Evolutionary conservation across 2,329 filamentous ascomycete species (phyloP), one percentile per base, ranked within the genome.

Genomic region (Parasarocladium wereldwijsianum): DNA sequence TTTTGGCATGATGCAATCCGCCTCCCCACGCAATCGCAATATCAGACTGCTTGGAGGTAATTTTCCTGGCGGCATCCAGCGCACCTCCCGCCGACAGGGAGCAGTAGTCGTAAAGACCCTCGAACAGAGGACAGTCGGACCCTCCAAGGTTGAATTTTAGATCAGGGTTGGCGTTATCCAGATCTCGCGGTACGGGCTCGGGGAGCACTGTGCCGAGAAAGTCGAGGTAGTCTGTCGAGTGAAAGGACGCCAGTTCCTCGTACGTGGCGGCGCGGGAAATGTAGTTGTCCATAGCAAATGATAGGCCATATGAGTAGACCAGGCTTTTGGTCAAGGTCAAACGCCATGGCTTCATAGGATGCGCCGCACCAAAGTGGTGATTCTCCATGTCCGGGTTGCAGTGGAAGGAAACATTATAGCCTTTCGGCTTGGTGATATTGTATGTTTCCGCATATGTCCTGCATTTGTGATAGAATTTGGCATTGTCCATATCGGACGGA

Each of bases 261-360:
- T 80, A 83, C 3, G 79, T 87, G 17, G 90, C 90, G 9, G 78
- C 70, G 16, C 86, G 73, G 15, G 87, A 72, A 30, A 84, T 69
- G 55, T 92, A 94, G 40, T 87, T 78, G 55, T 96, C 85, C 90
- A 98, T 96, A 38, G 84, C 85, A 45, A 87, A 81, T 44, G 92
- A 85, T 69, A 98, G 83, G 40, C 90, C 90, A 52, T 96, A 96
- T 2, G 84, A 80, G 49, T 92, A 77, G 38, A 98, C 84, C 26
- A 98, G 70, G 44, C 90, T 84, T 53, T 98, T 96, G 33, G 90
- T 92, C 32, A 98, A 67, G 11, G 86, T 94, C 39, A 98, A 62
- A 20, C 90, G 82, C 87, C 90, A 96, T 35, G 90, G 90, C 54
- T 98, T 98, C 90, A 98, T 98, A 13, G 90, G 90, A 60, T 98